Evolutionary conservation across 768 basidiomycete genomes (phyloP), one percentile per base, ranked within the genome.

Genomic region (Royoungia palumana): DNA sequence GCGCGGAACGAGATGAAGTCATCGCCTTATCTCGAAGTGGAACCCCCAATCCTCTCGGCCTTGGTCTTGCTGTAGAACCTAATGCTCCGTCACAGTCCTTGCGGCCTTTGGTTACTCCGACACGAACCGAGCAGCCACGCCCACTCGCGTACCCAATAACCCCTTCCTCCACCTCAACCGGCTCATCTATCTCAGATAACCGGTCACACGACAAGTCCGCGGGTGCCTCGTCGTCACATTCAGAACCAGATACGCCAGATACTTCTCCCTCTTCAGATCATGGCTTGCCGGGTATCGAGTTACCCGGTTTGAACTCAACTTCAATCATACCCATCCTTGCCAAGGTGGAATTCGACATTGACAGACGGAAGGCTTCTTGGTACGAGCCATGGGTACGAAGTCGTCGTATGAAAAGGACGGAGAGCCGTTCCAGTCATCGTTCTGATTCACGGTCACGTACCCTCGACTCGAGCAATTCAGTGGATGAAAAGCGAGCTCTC

Each of bases 321-420:
- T 79, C 84, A 21, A 69, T 89, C 20, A 82, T 91, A 45, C 89
- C 88, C 5, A 84, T 96, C 47, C 77, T 98, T 24, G 94, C 93
- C 41, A 94, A 94, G 67, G 82, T 98, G 12, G 94, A 97, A 65
- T 96, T 98, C 59, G 92, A 96, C 64, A 85, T 98, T 57, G 94
- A 96, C 67, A 74, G 75, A 34, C 73, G 79, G 44, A 84, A 76
- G 54, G 94, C 92, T 2, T 71, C 72, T 4, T 96, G 94, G 94
- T 94, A 85, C 54, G 84, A 84, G n/a, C 82, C 83, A 8, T 95
- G 90, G 89, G 51, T 83, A 22, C 75, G 82, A 48, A 87, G 82
- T 59, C 71, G 87, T 48, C 75, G 75, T 49, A 70, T 73, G 40
- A 86, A 81, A 63, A 72, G 87, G 21, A 61, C 72, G 30, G 77